Percentiles rank a stretch among this genome's conserved stretches.
Conservation (phyloP, 495 filamentous ascomycete genomes). For the Platismatia glauca region DNA sequence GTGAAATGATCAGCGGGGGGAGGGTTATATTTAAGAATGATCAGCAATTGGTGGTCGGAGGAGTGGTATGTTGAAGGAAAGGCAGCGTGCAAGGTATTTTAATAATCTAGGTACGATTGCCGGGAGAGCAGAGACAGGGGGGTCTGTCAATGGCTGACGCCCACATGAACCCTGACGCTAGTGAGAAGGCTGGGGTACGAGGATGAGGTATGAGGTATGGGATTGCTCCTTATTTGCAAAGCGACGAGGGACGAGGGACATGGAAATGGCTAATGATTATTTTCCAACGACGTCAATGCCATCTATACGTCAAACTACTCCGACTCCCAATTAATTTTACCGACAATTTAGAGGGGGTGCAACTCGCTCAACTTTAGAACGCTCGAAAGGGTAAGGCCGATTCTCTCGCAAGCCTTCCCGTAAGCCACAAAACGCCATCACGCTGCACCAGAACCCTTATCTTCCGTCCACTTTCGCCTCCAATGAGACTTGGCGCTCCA, state of each 20-base stretch:
- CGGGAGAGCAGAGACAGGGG: slow-evolving; percentile 6
- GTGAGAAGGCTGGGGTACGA: background rate
- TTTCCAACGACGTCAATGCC: slow-evolving; percentile 1
- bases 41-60: background rate
- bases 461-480: slow-evolving; percentile 11
- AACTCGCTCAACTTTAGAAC: background rate
- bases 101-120: background rate
- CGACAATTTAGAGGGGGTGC: too few relatives aligned
- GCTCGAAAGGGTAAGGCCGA: slow-evolving; percentile 5
- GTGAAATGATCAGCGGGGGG: slow-evolving; percentile 10
- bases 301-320: slow-evolving; percentile 5
- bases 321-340: background rate
- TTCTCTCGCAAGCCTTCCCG: background rate
- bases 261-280: too few relatives aligned
- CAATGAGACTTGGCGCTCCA: background rate
- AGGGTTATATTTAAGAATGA: slow-evolving; percentile 14
- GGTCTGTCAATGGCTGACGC: slow-evolving; percentile 23
- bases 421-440: slow-evolving; percentile 24
- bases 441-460: slow-evolving; percentile 15
- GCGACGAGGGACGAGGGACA: too few relatives aligned
- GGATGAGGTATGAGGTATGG: background rate
- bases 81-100: background rate
- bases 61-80: background rate
- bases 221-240: too few relatives aligned
- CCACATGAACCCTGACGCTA: slow-evolving; percentile 18